Evolutionary conservation across 108 stramenopile genomes (phyloP).

Genomic region (Skeletonema marinoi): DNA sequence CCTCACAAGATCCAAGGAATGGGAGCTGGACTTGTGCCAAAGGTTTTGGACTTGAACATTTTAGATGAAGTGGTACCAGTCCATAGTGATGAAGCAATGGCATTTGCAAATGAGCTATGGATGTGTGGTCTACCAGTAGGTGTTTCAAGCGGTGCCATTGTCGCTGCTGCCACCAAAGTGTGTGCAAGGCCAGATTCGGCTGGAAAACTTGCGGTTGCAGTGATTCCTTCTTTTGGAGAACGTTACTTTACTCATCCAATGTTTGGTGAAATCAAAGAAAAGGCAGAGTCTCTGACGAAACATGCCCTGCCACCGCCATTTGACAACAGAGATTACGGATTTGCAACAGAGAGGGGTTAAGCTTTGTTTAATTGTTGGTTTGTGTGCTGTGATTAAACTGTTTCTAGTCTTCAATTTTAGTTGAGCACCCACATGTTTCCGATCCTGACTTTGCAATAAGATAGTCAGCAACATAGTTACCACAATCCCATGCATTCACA

Average conservation of each 20-base stretch:
- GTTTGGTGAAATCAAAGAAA: conserved; percentile 23
- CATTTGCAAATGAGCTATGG: conserved; percentile 56
- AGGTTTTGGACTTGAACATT: conserved; percentile 52
- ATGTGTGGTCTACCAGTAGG: conserved; percentile 68
- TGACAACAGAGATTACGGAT: conserved; percentile 72
- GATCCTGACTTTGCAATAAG: conserved; percentile 62
- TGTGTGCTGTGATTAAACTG: not conserved
- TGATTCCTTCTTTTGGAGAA: conserved; percentile 80
- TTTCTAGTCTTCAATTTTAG: conserved; percentile 44
- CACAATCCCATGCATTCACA: conserved; percentile 85
- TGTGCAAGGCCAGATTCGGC: conserved; percentile 57
- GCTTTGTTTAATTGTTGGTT: not conserved
- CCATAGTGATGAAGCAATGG: conserved; percentile 58
- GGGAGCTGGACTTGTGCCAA: conserved; percentile 50
- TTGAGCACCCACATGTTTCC: conserved; percentile 79
- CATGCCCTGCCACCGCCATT: conserved; percentile 66
- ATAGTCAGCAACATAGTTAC: conserved; percentile 85
- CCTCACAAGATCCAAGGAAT: conserved; percentile 84
- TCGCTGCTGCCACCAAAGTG: conserved; percentile 60
- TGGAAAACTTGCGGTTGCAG: conserved; percentile 63
- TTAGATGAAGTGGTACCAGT: conserved; percentile 76
- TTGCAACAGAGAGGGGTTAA: conserved; percentile 59
- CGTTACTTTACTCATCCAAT: conserved; percentile 67
- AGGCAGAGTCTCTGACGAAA: conserved; percentile 19
- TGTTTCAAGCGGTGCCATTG: conserved; percentile 71